Base-by-base conservation (phyloP, 805 yeast genomes). In the Myxozyma nipponensis region DNA sequence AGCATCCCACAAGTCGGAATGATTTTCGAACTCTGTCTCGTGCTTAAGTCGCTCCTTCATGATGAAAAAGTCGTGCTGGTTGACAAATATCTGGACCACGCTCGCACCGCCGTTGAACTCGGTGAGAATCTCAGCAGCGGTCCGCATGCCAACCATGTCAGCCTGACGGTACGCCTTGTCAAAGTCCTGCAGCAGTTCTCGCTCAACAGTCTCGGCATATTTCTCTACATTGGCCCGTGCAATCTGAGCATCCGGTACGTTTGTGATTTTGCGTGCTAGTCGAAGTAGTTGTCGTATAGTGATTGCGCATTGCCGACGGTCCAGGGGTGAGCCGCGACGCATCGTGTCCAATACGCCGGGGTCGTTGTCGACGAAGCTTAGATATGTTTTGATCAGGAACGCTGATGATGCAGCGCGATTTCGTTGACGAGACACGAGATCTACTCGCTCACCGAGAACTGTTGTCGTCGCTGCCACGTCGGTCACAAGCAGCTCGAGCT, bases 31-130 rank as follows among this genome's bases (percentile, higher is more conserved):
- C 61, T 43, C 69, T 10, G 62, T 44, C 15, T 58, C 53, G 25
- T 65, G 67, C 18, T 67, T 69, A n/a, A 70, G 64, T 52, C 73
- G 59, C 50, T 78, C 76, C 55, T 76, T 70, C 34, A 71, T 73
- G 47, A 74, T 72, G 66, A 90, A 84, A 51, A 83, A 77, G 43
- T 82, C 84, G 63, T 86, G 87, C 63, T 86, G 88, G 63, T 80
- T 81, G 38, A 90, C 85, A 68, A 86, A 91, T 43, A 83, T 81
- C 63, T 83, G 87, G 6, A 87, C 84, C 6, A 90, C 91, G 51
- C 84, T 82, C 9, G 78, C 75, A 10, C 96, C 96, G 18, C 88
- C 91, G 63, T 91, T 90, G 71, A 82, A 91, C 54, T 82, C 86
- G 46, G 81, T 77, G 44, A 90, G 72, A 17, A 89, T 78, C 44